Evolutionary conservation across 148 eudicot genomes (phyloP).

Genomic region (Pharnaceum exiguum): DNA sequence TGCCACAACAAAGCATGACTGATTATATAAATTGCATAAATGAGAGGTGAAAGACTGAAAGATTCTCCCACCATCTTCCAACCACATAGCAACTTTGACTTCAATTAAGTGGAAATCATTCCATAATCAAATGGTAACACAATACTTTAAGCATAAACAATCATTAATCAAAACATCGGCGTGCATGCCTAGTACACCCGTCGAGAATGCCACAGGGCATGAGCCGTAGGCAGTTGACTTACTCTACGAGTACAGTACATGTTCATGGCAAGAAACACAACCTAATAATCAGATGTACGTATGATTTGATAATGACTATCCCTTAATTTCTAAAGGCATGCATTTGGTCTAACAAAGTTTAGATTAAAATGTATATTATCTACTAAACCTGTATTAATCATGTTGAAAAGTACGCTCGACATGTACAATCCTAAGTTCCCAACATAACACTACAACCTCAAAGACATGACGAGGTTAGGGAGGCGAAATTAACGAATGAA

Average conservation of each 20-base stretch:
- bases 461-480: not conserved
- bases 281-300: not conserved
- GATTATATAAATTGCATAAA: slow-evolving; percentile 8
- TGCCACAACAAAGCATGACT: slow-evolving; percentile 9
- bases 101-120: slow-evolving; percentile 27
- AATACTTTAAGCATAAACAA: not conserved
- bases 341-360: not conserved
- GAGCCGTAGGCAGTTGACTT: slow-evolving; percentile 12
- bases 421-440: slow-evolving; percentile 8
- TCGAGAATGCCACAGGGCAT: not conserved
- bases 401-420: slow-evolving; percentile 9
- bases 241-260: slow-evolving; percentile 6
- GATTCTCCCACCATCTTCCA: slow-evolving; percentile 38
- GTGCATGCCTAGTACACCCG: slow-evolving; percentile 8
- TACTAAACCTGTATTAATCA: not conserved
- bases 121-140: slow-evolving; percentile 10
- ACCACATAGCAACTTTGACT: slow-evolving; percentile 33
- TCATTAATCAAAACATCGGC: slow-evolving; percentile 7
- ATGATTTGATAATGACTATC: slow-evolving; percentile 10
- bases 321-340: not conserved
- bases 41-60: slow-evolving; percentile 12
- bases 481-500: not conserved
- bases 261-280: not conserved
- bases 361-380: not conserved
- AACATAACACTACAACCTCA: not conserved